Evolutionary conservation across 306 rosid genomes (phyloP), one percentile per base, ranked within the genome.

Genomic region (Parietaria judaica): DNA sequence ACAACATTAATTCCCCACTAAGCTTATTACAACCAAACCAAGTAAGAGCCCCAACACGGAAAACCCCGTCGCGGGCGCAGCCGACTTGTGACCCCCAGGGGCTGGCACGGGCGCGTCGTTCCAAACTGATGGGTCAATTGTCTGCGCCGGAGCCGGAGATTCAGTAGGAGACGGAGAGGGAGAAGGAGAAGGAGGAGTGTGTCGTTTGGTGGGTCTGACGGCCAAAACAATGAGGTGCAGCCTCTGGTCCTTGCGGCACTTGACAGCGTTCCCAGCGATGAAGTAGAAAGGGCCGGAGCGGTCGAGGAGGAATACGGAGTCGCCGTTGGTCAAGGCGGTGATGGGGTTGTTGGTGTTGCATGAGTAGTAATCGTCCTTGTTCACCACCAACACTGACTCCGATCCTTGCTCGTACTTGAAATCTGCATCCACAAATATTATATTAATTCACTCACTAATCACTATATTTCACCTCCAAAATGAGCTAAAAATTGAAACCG

Each of bases 301-400:
- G 15, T 71, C 61, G 2, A 90, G 60, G 6, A n/a, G 54, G 74
- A 84, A 75, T 7, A 7, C 7, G 0, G 95, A 82, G 55, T 79
- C 77, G 0, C 97, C 95, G 9, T 51, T 70, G 34, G 64, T 65
- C 55, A 84, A 16, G 15, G 79, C 72, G 14, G 31, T 39, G 1
- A 61, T 65, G 0, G 94, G 86, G 11, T n/a, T 70, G 6, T 73
- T 74, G 55, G 60, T 77, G 76, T 84, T 81, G 78, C 95, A 86
- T 1, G 85, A 70, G 61, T 67, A 51, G 49, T 75, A 84, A 44
- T 86, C 81, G 17, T 87, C 79, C 36, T 78, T 79, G n/a, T 73
- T 76, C 67, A 90, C 84, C 47, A 72, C 80, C 74, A 84, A 36
- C 36, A 90, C 85, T 0, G 94, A 81, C 57, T 90, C 81, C 17